Base-by-base conservation (phyloP, 2,329 filamentous ascomycete genomes). In the Lanzia echinophila region DNA sequence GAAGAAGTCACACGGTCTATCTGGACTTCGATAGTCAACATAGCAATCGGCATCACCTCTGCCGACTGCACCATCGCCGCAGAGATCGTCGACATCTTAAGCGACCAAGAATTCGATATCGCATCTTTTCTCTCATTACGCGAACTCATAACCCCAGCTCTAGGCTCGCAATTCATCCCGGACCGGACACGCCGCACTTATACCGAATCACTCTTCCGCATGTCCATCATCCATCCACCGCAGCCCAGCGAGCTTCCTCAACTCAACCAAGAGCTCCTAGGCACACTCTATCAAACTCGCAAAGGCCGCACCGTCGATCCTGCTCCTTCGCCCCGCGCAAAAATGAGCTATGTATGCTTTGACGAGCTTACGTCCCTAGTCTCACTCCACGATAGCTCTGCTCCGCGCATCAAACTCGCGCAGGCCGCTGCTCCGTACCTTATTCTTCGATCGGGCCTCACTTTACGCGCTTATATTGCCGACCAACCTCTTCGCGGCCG, bases 401-500 rank as follows among this genome's bases (percentile, higher is more conserved):
- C 41, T 58, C 51, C 39, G 44, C 55, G 60, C 38, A 58, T 63
- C 38, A 57, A 61, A 54, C 81, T 97, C 15, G 87, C 92, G 0
- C 79, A 83, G 65, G 86, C 86, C 3, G 82, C 86, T 0, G 86
- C 88, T 0, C 90, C 90, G 0, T 92, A 89, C 63, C 77, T 97
- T 2, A 86, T 97, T 43, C 74, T 96, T 2, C 84, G 94, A 2
- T 83, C 87, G 12, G 90, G 88, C 0, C 75, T 96, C 15, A 84
- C 88, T 0, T 72, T 97, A n/a, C 84, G 89, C 53, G 78, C 85
- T 1, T 97, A 95, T 67, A 84, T 95, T 44, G 88, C 90, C 3
- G 94, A 99, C 68, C 92, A 96, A 66, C 91, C 92, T 1, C 75
- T 99, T 19, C 79, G 94, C 13, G 91, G 94, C 0, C 80, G 84